Conservation (phyloP, 768 basidiomycete genomes). For the Kwoniella bestiolae region DNA sequence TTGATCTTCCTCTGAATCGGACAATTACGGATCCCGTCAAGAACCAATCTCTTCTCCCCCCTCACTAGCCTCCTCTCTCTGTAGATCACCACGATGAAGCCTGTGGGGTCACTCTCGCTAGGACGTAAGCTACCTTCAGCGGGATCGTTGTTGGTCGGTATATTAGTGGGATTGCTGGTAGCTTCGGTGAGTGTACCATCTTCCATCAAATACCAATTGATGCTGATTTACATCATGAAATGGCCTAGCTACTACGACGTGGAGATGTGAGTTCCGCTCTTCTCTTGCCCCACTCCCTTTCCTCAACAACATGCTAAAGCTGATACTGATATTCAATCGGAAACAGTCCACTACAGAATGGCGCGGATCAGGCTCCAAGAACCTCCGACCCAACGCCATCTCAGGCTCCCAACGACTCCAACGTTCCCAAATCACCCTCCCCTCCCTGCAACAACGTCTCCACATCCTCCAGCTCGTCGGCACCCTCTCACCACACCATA, state of each 20-base stretch:
- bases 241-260: slow-evolving; percentile 41
- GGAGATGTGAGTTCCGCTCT: slow-evolving; percentile 50
- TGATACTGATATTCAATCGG: too few species aligned
- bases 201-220: neutral
- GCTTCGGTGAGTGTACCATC: slow-evolving; percentile 44
- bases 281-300: too few species aligned
- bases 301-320: too few species aligned
- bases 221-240: neutral
- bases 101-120: slow-evolving; percentile 32
- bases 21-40: neutral
- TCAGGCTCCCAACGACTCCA: slow-evolving; percentile 40
- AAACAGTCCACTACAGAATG: slow-evolving; percentile 38
- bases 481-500: slow-evolving; percentile 86
- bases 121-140: slow-evolving; percentile 50
- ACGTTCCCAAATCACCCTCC: slow-evolving; percentile 61
- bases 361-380: slow-evolving; percentile 40
- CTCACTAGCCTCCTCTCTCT: neutral
- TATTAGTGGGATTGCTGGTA: slow-evolving; percentile 52
- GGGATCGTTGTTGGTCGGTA: slow-evolving; percentile 50
- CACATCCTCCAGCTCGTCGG: slow-evolving; percentile 86
- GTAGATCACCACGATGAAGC: slow-evolving; percentile 19
- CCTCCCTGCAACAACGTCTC: slow-evolving; percentile 79
- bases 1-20: neutral
- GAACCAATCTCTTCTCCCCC: neutral
- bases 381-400: slow-evolving; percentile 43